Evolutionary conservation across 257 asterid species (phyloP).

Genomic region (Coffea eugenioides): DNA sequence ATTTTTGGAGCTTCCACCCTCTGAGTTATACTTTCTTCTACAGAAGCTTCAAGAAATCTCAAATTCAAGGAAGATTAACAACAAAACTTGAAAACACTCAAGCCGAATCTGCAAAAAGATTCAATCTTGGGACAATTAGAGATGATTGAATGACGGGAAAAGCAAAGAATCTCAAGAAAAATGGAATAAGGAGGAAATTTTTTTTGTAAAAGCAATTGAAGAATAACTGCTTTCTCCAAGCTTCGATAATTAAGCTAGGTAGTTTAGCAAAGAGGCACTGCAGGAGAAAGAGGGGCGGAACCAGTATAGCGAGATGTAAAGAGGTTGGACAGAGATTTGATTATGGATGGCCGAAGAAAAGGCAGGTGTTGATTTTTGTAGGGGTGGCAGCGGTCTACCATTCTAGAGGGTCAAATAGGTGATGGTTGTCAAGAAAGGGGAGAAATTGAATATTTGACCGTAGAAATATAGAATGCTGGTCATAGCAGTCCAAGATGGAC

Average conservation of each 20-base stretch:
- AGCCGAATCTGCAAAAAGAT: slow-evolving; percentile 4
- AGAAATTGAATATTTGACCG: background rate
- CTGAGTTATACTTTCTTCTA: background rate
- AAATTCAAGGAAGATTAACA: slow-evolving; percentile 3
- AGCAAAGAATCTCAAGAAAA: no score
- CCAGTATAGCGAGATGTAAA: background rate
- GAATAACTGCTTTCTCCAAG: background rate
- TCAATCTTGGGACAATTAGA: background rate
- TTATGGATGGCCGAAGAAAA: background rate
- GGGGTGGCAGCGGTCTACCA: slow-evolving; percentile 8
- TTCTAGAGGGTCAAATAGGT: slow-evolving; percentile 20
- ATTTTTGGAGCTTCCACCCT: slow-evolving; percentile 24
- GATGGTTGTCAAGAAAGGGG: background rate
- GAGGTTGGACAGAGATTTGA: background rate
- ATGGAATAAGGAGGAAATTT: background rate
- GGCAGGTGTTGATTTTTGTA: background rate
- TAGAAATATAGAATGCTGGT: background rate
- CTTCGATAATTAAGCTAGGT: background rate
- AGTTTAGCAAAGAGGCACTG: background rate
- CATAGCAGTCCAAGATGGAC: slow-evolving; percentile 20
- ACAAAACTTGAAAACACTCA: background rate
- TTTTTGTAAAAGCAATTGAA: background rate
- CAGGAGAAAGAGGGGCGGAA: background rate
- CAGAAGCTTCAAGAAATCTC: background rate
- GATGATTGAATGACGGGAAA: background rate